phyloP scores from a whole-genome alignment of 176 grass and related monocot species.

The Tuctoria greenei region DNA sequence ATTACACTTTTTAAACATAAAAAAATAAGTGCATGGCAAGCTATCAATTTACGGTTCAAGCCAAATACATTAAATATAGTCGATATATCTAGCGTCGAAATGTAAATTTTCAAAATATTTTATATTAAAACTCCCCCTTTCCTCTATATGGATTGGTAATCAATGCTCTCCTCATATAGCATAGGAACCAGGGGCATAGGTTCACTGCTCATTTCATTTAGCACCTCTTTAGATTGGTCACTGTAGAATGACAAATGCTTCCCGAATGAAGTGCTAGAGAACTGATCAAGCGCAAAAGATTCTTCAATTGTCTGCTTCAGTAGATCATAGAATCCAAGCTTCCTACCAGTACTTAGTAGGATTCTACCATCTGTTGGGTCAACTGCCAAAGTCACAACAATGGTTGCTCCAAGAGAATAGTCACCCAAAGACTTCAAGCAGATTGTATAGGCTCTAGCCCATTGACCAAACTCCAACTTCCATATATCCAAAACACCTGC shows the following conservation, averaged over 20 bases:
- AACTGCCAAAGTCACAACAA: slow-evolving; percentile 2
- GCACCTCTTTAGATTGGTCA: not conserved
- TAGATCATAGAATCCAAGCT: slow-evolving; percentile 21
- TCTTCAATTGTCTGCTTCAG: not conserved
- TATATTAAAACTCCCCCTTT: not conserved
- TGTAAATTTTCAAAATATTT: not conserved
- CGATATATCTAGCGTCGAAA: not conserved
- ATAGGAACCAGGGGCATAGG: not conserved
- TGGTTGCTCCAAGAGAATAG: slow-evolving; percentile 8
- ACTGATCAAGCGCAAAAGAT: slow-evolving; percentile 6
- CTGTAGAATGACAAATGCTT: not conserved
- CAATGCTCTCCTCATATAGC: slow-evolving; percentile 2
- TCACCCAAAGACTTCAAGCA: not conserved
- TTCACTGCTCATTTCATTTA: not conserved
- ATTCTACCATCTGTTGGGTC: slow-evolving; percentile 1
- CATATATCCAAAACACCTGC: slow-evolving; percentile 7
- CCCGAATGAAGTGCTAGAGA: not conserved
- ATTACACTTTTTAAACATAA: no score
- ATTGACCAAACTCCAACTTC: slow-evolving; percentile 5
- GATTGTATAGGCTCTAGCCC: not conserved
- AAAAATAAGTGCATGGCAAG: no score
- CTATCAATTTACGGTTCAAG: not conserved
- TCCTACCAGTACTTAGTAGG: slow-evolving; percentile 11
- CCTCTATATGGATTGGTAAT: no score
- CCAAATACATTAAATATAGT: not conserved